Conservation (phyloP, 2,329 filamentous ascomycete species). For the Apiospora phragmitis region DNA sequence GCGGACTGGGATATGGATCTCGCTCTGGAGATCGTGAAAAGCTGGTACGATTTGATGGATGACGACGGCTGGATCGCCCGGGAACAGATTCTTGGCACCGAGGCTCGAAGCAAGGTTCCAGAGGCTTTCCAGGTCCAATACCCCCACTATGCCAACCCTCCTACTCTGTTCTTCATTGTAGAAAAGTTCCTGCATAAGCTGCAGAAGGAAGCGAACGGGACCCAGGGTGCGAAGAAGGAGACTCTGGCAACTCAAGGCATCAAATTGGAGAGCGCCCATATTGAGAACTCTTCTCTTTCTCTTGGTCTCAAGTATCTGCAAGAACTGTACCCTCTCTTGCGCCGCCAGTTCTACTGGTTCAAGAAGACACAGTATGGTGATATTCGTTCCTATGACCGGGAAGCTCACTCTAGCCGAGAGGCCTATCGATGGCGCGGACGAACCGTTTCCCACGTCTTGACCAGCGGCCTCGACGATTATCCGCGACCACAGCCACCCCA, state of each 20-base stretch:
- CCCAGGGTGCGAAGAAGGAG: conserved; percentile 42
- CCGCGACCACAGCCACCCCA: conserved; percentile 88
- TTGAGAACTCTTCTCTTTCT: conserved; percentile 67
- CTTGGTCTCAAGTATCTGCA: conserved; percentile 71
- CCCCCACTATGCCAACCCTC: conserved; percentile 95
- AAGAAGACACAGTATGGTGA: conserved; percentile 84
- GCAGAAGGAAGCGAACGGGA: conserved; percentile 51
- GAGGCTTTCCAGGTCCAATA: conserved; percentile 93
- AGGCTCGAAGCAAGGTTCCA: conserved; percentile 94
- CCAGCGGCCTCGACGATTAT: conserved; percentile 92
- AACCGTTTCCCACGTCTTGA: conserved; percentile 79
- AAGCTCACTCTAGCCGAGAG: conserved; percentile 81
- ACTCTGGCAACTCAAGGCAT: conserved; percentile 42
- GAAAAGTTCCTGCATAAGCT: conserved; percentile 83
- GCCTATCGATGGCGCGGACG: conserved; percentile 92
- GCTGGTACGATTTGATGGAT: conserved; percentile 96
- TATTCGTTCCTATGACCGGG: conserved; percentile 84
- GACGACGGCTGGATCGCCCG: conserved; percentile 96
- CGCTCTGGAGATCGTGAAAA: conserved; percentile 82
- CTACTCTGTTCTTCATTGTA: conserved; percentile 88
- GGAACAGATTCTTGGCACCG: conserved; percentile 89
- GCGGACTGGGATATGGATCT: conserved; percentile 94
- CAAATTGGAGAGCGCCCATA: conserved; percentile 59
- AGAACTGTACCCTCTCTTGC: conserved; percentile 80
- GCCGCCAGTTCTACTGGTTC: conserved; percentile 91